These are phyloP conservation scores for Ceratocystis smalleyi DNA, from an alignment of 2,329 filamentous ascomycete species.

Conservation along the genomic window DNA sequence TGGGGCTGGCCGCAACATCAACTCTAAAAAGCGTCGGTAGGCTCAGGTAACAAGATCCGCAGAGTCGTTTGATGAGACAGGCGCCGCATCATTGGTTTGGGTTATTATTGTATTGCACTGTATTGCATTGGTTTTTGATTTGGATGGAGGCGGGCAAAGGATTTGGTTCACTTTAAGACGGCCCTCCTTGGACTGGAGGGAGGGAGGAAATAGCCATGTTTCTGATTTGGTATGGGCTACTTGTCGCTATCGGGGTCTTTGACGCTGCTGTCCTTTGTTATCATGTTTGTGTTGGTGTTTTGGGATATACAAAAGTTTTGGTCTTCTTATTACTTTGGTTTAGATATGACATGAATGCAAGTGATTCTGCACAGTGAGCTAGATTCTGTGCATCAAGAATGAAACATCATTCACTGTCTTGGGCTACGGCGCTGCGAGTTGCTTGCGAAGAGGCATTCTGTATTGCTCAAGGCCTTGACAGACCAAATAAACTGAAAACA, in stretches of 20 bases:
- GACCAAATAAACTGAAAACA: slow-evolving; percentile 16
- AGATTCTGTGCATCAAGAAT: neutral
- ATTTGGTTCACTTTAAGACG: neutral
- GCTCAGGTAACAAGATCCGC: no score
- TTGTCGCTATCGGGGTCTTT: neutral
- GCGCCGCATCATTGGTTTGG: neutral
- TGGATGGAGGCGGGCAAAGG: neutral
- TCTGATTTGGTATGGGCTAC: neutral
- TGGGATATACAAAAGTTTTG: slow-evolving; percentile 15
- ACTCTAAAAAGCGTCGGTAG: slow-evolving; percentile 34
- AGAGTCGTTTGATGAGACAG: neutral
- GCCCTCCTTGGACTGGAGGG: neutral
- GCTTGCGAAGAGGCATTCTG: slow-evolving; percentile 6
- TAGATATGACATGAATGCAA: neutral
- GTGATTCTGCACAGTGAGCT: neutral
- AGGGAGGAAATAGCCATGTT: neutral
- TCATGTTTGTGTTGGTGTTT: slow-evolving; percentile 6
- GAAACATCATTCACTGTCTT: no score
- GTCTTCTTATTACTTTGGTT: neutral
- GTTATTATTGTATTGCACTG: neutral
- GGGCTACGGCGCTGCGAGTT: neutral
- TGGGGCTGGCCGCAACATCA: slow-evolving; percentile 74
- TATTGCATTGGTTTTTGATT: neutral
- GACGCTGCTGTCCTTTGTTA: neutral
- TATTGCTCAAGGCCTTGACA: slow-evolving; percentile 15